phyloP scores from a whole-genome alignment of 2,329 filamentous ascomycete species.

The Knoxdaviesia proteae region DNA sequence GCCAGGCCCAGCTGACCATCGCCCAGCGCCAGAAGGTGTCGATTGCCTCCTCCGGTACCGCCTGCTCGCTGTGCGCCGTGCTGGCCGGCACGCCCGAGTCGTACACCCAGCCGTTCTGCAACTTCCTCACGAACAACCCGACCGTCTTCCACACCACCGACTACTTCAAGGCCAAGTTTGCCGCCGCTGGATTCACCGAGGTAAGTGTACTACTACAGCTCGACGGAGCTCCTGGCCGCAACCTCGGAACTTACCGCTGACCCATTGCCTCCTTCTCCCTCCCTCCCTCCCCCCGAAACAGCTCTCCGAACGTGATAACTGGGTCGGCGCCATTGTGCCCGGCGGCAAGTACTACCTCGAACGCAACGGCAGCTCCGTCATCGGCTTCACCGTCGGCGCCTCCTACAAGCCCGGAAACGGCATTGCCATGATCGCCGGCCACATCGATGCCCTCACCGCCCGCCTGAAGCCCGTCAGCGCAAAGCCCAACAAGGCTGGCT shows the following conservation, averaged over 20 bases:
- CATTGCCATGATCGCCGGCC: conserved; percentile 71
- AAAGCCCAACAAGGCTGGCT: conserved; percentile 68
- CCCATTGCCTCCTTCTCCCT: background rate
- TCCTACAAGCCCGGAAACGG: conserved; percentile 72
- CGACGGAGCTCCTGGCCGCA: background rate
- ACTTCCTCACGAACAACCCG: conserved; percentile 76
- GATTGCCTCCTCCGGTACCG: conserved; percentile 5
- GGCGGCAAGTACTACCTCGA: conserved; percentile 81
- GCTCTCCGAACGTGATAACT: conserved; percentile 61
- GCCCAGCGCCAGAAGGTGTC: conserved; percentile 5
- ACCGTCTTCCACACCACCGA: conserved; percentile 83
- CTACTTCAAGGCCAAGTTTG: conserved; percentile 54
- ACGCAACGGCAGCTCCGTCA: conserved; percentile 67
- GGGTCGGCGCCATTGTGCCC: conserved; percentile 48
- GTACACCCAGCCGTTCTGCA: conserved; percentile 67
- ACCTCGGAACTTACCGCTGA: conserved; percentile 4
- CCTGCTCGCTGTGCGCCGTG: conserved; percentile 17
- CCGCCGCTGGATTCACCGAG: conserved; percentile 50
- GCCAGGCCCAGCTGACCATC: conserved; percentile 5
- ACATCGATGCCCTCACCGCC: conserved; percentile 81
- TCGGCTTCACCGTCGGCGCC: conserved; percentile 67
- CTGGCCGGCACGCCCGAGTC: conserved; percentile 29
- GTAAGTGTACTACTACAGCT: conserved; percentile 19
- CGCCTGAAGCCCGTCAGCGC: conserved; percentile 79
- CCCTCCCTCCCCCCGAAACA: conserved; percentile 11